Base-by-base conservation (phyloP, 768 basidiomycete genomes). In the Collybia nuda region DNA sequence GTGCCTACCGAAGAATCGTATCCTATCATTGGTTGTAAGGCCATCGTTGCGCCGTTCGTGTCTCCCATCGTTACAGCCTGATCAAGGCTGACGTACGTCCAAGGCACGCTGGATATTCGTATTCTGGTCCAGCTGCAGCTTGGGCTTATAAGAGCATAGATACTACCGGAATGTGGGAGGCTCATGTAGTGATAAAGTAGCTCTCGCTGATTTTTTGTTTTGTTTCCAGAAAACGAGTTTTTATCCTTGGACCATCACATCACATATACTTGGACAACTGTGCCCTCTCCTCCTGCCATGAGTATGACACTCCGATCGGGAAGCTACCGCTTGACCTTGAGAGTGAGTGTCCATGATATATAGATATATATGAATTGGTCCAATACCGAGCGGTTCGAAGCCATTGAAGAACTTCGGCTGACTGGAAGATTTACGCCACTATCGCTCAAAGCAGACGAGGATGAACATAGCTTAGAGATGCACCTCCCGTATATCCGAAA, bases 381-480 rank as follows among this genome's bases (percentile, higher is more conserved):
- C 32, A 9, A 52, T 21, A 35, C 37, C 6, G 8, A 54, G 62
- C 47, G 43, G 1, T 5, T 39, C 45, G 2, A 55, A 95, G 93
- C 83, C 1, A 84, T 90, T 51, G 64, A 73, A 6, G 81, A 90
- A 57, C 75, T 96, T 18, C 70, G 73, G 23, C 69, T 67, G 2
- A 89, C 88, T 0, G 82, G 83, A 1, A 69, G 82, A 47, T 98
- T 98, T 58, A 75, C 79, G 32, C 70, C 75, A 8, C 85, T 99
- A 82, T 71, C 70, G 15, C 56, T 77, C 2, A 59, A 70, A 1
- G 84, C 83, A 2, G 97, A 99, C 62, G 93, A 94, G 67, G 91
- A 87, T 23, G 97, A 99, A 61, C 97, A 99, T 65, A 95, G 92
- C 62, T 83, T 99, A 48, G 97, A 99, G 72, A 95, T 99, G 92